Evolutionary conservation across 2,329 filamentous ascomycete genomes (phyloP), one percentile per base, ranked within the genome.

Genomic region (Talaromyces funiculosus): DNA sequence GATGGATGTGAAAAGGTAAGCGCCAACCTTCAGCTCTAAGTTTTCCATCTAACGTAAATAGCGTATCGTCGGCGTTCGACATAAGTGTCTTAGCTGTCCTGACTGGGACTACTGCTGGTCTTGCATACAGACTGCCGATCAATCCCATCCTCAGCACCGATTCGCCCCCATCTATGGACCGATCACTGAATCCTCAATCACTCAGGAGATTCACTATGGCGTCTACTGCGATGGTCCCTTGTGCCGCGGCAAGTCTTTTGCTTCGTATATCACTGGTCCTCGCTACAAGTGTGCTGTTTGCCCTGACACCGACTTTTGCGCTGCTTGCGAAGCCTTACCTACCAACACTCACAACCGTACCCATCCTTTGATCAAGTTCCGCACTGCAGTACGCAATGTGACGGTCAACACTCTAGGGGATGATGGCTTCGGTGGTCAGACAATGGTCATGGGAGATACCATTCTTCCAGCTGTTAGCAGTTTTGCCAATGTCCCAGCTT

Each of bases 271-370:
- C 69, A 82, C 83, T 58, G 95, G 94, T 56, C 84, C 89, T 63
- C 90, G 94, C 65, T 99, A 94, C 84, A 99, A 99, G 85, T 99
- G 94, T 72, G 90, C 93, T 57, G 88, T 99, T 60, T 99, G 94
- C 80, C 83, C 95, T 70, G 92, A 99, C 73, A 88, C 88, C 35
- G 94, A 99, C 76, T 96, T 97, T 80, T 99, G 94, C 73, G 90
- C 90, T 71, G 89, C 85, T 71, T 99, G 94, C 78, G 95, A 99
- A 78, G 91, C 93, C 53, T 86, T 86, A 68, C 94, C 94, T 7
- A 81, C 81, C 65, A 93, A 95, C 75, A 80, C 79, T 22, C 94
- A 99, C 80, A 97, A 97, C 81, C 87, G 86, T 75, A 96, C 92
- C n/a, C 94, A 99, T 69, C 94, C 94, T 29, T 80, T 99, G 67